These are phyloP conservation scores for Leccinellum rugosiceps DNA, from an alignment of 768 basidiomycete genomes.

Conservation along the genomic window DNA sequence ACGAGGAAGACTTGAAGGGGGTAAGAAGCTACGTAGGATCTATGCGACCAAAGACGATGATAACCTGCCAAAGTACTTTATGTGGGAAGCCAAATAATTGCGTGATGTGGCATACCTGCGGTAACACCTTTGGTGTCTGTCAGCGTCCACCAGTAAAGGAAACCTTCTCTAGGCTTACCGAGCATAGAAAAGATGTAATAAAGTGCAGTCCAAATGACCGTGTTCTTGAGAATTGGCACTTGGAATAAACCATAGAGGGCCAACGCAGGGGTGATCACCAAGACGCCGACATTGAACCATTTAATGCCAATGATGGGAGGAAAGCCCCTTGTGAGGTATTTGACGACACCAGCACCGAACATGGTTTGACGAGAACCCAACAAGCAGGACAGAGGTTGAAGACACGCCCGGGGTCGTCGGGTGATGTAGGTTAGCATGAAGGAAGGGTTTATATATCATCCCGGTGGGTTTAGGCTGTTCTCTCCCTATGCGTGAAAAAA, in stretches of 20 bases:
- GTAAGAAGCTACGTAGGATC: constrained; percentile 74
- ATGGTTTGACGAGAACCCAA: constrained; percentile 3
- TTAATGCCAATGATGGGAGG: constrained; percentile 54
- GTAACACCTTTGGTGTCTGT: constrained; percentile 42
- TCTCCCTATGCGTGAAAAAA: constrained; percentile 15
- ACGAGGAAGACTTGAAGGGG: constrained; percentile 70
- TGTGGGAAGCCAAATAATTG: neutral
- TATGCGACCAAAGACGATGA: constrained; percentile 84
- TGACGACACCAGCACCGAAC: constrained; percentile 9
- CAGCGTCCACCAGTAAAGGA: constrained; percentile 9
- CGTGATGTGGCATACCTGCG: constrained; percentile 35
- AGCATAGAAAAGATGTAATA: constrained; percentile 91
- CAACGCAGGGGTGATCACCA: constrained; percentile 68
- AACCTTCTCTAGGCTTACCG: constrained; percentile 40
- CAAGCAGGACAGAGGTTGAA: constrained; percentile 2
- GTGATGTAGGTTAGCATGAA: constrained; percentile 12
- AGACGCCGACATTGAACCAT: constrained; percentile 75
- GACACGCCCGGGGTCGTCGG: constrained; percentile 6
- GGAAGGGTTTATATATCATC: constrained; percentile 27
- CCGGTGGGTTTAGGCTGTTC: constrained; percentile 9
- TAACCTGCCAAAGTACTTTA: constrained; percentile 46
- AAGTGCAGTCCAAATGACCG: constrained; percentile 54
- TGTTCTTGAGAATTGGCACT: constrained; percentile 47
- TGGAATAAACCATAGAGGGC: constrained; percentile 64
- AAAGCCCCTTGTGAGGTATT: constrained; percentile 29